Evolutionary conservation across 2,329 filamentous ascomycete species (phyloP).

Genomic region (Paraphoma chrysanthemicola): DNA sequence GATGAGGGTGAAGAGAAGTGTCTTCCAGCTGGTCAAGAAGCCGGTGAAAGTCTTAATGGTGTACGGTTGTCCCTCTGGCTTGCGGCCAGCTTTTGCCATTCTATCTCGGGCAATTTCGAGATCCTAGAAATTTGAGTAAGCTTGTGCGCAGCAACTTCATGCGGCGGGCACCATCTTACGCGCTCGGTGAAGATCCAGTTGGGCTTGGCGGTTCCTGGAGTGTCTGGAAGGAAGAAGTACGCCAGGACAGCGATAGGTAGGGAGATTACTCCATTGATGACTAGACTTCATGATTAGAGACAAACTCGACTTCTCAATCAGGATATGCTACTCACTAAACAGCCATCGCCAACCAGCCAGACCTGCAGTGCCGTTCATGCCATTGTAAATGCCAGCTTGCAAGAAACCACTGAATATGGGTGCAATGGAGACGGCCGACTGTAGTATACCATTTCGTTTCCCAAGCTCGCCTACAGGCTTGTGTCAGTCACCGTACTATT

Average conservation of each 20-base stretch:
- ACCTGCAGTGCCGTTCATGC: conserved; percentile 65
- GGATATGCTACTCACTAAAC: conserved; percentile 11
- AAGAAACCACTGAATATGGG: conserved; percentile 48
- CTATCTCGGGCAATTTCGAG: conserved; percentile 12
- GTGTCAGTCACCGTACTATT: conserved; percentile 20
- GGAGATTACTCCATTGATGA: conserved; percentile 27
- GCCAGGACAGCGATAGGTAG: conserved; percentile 21
- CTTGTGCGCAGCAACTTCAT: neutral
- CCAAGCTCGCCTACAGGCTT: conserved; percentile 17
- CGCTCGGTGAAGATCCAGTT: conserved; percentile 20
- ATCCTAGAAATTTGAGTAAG: conserved; percentile 11
- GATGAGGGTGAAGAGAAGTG: conserved; percentile 18
- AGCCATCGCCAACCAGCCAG: conserved; percentile 44
- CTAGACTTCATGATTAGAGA: conserved; percentile 2
- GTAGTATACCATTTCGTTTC: conserved; percentile 22
- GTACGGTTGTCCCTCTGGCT: conserved; percentile 18
- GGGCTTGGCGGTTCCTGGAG: conserved; percentile 24
- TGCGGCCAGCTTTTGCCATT: conserved; percentile 14
- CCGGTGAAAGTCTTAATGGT: conserved; percentile 11
- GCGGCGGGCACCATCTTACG: conserved; percentile 1
- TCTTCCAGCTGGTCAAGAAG: conserved; percentile 20
- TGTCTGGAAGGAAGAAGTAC: conserved; percentile 25
- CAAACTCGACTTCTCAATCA: neutral
- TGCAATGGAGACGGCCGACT: conserved; percentile 20
- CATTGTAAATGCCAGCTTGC: conserved; percentile 61